Conservation (phyloP, 768 basidiomycete species). For the Trametes villosa region DNA sequence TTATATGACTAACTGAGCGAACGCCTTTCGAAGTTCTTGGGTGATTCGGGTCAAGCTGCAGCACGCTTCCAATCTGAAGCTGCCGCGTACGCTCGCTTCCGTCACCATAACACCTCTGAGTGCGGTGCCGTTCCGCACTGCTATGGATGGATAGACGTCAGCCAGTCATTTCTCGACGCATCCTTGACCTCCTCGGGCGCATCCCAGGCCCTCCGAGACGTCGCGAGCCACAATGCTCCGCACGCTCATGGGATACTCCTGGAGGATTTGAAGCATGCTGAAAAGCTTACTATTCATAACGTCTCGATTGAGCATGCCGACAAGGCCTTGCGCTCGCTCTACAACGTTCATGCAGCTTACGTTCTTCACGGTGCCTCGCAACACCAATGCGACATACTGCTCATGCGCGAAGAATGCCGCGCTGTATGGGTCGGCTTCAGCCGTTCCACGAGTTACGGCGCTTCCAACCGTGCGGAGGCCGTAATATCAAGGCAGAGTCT, state of each 20-base stretch:
- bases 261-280: neutral
- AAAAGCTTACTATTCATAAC: neutral
- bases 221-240: too few relatives aligned
- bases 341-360: neutral
- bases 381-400: too few relatives aligned
- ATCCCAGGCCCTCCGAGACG: too few relatives aligned
- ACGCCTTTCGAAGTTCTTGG: too few relatives aligned
- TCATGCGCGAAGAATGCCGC: too few relatives aligned
- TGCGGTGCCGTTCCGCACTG: neutral
- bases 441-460: neutral
- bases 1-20: too few relatives aligned
- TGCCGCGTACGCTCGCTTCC: neutral
- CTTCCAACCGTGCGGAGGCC: too few relatives aligned
- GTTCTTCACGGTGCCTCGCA: neutral
- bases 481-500: neutral
- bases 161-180: too few relatives aligned
- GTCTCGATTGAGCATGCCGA: neutral
- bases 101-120: neutral
- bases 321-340: neutral
- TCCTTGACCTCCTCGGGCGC: too few relatives aligned
- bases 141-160: neutral
- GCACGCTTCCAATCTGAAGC: neutral
- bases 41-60: too few relatives aligned
- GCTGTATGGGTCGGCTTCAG: too few relatives aligned
- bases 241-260: neutral